Percentiles rank a stretch among this genome's conserved stretches.
Conservation (phyloP, 495 filamentous ascomycete genomes). For the Hypoxylon fuscum region DNA sequence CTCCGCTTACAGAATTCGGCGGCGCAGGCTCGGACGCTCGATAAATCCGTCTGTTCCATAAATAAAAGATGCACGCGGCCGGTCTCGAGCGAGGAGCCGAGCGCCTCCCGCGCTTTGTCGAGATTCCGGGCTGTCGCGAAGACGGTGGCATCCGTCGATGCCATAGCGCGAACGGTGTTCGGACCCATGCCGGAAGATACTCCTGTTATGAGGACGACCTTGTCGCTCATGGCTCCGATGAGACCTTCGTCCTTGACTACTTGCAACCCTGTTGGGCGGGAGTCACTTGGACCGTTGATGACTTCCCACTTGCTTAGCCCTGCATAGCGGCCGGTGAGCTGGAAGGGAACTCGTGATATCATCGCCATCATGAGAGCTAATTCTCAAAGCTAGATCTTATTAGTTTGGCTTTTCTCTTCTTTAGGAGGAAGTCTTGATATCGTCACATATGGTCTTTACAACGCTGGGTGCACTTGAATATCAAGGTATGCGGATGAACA, state of each 20-base stretch:
- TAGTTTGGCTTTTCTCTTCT: neutral
- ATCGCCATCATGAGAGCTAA: constrained; percentile 11
- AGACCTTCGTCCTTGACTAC: constrained; percentile 57
- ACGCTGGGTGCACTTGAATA: too few relatives aligned
- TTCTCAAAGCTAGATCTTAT: neutral
- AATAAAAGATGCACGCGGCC: constrained; percentile 49
- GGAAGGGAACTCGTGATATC: constrained; percentile 22
- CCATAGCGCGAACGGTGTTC: constrained; percentile 59
- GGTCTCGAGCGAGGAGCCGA: constrained; percentile 38
- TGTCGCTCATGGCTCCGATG: constrained; percentile 51
- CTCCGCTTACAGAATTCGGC: constrained; percentile 47
- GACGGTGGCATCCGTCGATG: constrained; percentile 57
- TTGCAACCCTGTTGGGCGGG: constrained; percentile 56
- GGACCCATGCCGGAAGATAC: constrained; percentile 62
- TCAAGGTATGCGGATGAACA: too few relatives aligned
- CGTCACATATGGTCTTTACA: too few relatives aligned
- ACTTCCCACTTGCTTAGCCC: constrained; percentile 36
- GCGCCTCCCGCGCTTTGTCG: constrained; percentile 44
- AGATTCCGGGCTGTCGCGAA: constrained; percentile 54
- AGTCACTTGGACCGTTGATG: constrained; percentile 55
- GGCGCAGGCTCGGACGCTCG: constrained; percentile 54
- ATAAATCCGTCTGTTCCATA: constrained; percentile 54
- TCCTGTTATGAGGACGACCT: constrained; percentile 62
- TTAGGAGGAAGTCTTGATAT: neutral
- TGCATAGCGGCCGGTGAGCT: constrained; percentile 29